Base-by-base conservation (phyloP, 352 stramenopile species). In the Pythium coloratum region DNA sequence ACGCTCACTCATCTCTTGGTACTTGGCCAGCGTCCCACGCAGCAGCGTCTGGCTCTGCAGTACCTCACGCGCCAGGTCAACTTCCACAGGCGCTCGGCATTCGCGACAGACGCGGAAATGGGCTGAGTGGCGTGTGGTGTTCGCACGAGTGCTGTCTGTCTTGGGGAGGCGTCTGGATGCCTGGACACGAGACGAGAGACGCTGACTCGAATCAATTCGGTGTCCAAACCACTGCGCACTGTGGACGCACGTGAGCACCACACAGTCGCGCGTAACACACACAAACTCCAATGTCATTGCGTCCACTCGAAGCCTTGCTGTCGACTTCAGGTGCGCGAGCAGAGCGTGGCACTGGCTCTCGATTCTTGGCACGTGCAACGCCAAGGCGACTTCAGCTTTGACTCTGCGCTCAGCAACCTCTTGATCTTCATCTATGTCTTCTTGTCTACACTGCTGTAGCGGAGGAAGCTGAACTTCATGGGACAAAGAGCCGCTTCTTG, bases 21-120 rank as follows among this genome's bases (percentile, higher is more conserved):
- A 73, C 14, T 76, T 75, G 14, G 64, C 59, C 4, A 81, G 57
- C 10, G 71, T 61, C 5, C 60, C 20, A 0, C 75, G 70, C 26
- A 78, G 54, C 24, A 61, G 57, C 20, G 51, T 63, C 14, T 81
- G 77, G 24, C 69, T 60, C 49, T 72, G 62, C 9, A 66, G 53
- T 10, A 86, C 55, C 58, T 86, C 77, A 6, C 67, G 60, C 2
- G 71, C 68, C 6, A 83, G 58, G 3, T 78, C 68, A 1, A 83
- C 46, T 28, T 83, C 76, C 0, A 69, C 46, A 0, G 73, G 20
- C 2, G 56, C 51, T 20, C 76, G 77, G 42, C 76, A 86, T 50
- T 75, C 55, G 2, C 73, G 73, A 56, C 44, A 66, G 24, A 75
- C 42, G 33, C 60, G 47, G 24, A 66, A 67, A 2, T 40, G 10